A percentile compares a stretch with the other conserved stretches of the same genome.
Evolutionary conservation across 163 green algal species (phyloP).

Genomic region (Trebouxiophyceae sp.): DNA sequence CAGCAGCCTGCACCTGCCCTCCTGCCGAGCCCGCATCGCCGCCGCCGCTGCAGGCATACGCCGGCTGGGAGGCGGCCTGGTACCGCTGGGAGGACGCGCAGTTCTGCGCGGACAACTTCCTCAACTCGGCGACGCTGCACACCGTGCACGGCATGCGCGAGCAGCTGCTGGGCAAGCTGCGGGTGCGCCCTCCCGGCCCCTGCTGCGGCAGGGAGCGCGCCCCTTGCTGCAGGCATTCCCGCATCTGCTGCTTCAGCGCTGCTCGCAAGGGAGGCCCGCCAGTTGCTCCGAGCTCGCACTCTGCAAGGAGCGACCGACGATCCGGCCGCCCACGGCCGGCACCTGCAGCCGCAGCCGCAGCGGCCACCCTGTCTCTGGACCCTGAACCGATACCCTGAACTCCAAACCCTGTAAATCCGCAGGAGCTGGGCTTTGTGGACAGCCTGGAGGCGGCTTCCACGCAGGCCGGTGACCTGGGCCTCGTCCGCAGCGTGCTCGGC

Average conservation of each 20-base stretch:
- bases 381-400: too few species aligned
- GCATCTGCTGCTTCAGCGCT: neutral
- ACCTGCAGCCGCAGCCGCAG: too few species aligned
- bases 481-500: conserved; percentile 54
- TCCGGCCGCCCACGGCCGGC: too few species aligned
- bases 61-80: conserved; percentile 31
- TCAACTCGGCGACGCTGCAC: conserved; percentile 57
- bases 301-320: too few species aligned
- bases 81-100: conserved; percentile 11
- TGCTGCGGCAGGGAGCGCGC: neutral
- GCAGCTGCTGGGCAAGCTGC: conserved; percentile 60
- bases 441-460: conserved; percentile 20
- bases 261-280: neutral
- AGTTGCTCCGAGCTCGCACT: neutral
- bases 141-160: conserved; percentile 70
- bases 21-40: too few species aligned
- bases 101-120: conserved; percentile 43
- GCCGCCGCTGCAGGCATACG: conserved; percentile 42
- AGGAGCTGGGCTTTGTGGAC: conserved; percentile 28
- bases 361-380: too few species aligned
- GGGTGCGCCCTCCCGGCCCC: conserved; percentile 1
- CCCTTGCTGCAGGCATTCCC: neutral
- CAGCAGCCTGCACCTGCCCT: too few species aligned
- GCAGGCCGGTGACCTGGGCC: conserved; percentile 18
- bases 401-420: too few species aligned